These are phyloP conservation scores for Cornus suecica DNA, from an alignment of 148 eudicot genomes.

Conservation along the genomic window DNA sequence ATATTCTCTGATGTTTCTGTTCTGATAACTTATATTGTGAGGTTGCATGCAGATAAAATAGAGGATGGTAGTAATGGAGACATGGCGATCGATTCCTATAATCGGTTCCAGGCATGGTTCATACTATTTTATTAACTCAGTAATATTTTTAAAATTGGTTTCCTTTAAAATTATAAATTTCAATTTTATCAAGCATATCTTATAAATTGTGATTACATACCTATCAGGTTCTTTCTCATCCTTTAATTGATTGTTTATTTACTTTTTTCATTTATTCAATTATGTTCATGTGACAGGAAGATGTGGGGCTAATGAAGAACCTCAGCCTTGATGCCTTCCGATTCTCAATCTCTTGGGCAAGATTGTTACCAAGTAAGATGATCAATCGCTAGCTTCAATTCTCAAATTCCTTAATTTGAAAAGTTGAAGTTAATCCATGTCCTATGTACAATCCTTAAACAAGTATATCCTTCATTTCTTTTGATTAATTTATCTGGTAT, in stretches of 20 bases:
- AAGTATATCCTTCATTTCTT: no score
- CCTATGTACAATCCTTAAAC: no score
- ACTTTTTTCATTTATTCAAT: not conserved
- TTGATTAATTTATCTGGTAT: no score
- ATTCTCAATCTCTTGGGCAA: slow-evolving; percentile 43
- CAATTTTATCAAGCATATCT: not conserved
- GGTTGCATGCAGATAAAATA: slow-evolving; percentile 34
- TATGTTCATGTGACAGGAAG: slow-evolving; percentile 30
- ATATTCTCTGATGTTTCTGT: no score
- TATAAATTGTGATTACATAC: not conserved
- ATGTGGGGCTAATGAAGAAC: slow-evolving; percentile 37
- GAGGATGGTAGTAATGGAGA: slow-evolving; percentile 35
- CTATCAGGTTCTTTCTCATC: no score
- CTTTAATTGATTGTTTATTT: not conserved
- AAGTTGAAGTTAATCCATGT: no score
- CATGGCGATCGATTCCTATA: slow-evolving; percentile 30
- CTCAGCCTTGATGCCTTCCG: slow-evolving; percentile 36
- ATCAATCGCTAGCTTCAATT: no score
- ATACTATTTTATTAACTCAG: not conserved
- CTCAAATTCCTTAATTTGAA: no score
- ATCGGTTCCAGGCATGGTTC: slow-evolving; percentile 30
- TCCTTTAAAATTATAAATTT: not conserved
- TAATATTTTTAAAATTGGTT: not conserved
- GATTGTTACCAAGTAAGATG: slow-evolving; percentile 34
- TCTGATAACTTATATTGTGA: not conserved